phyloP scores from a whole-genome alignment of 371 early-diverging fungal species.

The Lichtheimia corymbifera region DNA sequence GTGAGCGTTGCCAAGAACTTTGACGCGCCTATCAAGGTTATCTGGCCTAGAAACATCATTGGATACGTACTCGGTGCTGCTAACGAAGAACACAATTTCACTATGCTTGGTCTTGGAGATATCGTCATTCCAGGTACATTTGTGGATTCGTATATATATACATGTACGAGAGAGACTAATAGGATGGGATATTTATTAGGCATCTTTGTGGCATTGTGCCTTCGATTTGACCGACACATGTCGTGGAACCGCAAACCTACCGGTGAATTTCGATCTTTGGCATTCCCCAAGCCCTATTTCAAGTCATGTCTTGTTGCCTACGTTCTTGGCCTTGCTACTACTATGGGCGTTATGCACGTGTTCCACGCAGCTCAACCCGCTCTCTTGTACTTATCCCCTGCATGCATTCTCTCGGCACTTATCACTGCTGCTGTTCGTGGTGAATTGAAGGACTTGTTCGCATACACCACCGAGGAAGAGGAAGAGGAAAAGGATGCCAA shows the following conservation, averaged over 20 bases:
- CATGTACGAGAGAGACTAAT: background rate
- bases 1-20: conserved; percentile 96
- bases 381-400: conserved; percentile 93
- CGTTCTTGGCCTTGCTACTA: conserved; percentile 81
- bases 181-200: conserved; percentile 33
- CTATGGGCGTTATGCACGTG: conserved; percentile 93
- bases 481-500: conserved; percentile 47
- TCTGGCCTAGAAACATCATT: conserved; percentile 84
- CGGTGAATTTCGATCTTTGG: conserved; percentile 55
- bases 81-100: conserved; percentile 52
- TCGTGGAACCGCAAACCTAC: conserved; percentile 53
- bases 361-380: conserved; percentile 98
- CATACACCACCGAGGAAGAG: conserved; percentile 70
- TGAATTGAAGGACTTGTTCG: conserved; percentile 81
- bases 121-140: conserved; percentile 92
- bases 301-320: conserved; percentile 80
- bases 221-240: conserved; percentile 84
- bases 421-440: conserved; percentile 81
- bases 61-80: conserved; percentile 44
- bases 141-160: background rate
- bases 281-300: conserved; percentile 89
- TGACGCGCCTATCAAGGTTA: conserved; percentile 96
- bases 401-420: conserved; percentile 87
- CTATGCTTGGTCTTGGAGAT: conserved; percentile 98
- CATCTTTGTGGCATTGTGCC: conserved; percentile 89